Evolutionary conservation across 208 protist genomes (phyloP), one percentile per base, ranked within the genome.

Genomic region (Leishmania aethiopica): DNA sequence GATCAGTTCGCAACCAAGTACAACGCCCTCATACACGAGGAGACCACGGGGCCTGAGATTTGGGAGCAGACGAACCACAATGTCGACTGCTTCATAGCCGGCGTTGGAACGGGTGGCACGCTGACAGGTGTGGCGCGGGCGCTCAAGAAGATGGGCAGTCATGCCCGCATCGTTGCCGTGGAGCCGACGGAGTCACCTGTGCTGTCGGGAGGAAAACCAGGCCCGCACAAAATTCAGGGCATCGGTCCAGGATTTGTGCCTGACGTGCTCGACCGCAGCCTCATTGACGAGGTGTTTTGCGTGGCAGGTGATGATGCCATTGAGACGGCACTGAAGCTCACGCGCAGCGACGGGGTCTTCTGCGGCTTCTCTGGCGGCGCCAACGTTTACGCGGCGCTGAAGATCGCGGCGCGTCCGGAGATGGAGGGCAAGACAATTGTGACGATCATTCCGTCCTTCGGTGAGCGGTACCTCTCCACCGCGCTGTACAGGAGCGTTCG

Each of bases 221-320:
- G 93, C 4, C 94, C 95, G 53, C 96, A 98, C 90, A 90, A 91
- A 76, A 98, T 98, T 74, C 96, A 98, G 87, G 96, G 96, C 37
- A 97, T 98, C 78, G 96, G 96, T 25, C 92, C 96, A 11, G 96
- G 96, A 71, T 98, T 98, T 78, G 88, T 98, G 69, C 96, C 96
- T 17, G 79, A 88, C 4, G 91, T 96, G 25, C 83, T 97, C 3
- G 89, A 97, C 81, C 79, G 81, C 60, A 79, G 11, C 42, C 62
- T 96, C 53, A 75, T 98, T 10, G 91, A 96, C 74, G 94, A 95
- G 81, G 90, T 96, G n/a, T 75, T 96, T 60, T 83, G 83, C 70
- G 93, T 98, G 25, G 83, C 85, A 60, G 82, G 91, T 75, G 89
- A 97, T 71, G 87, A 93, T 60, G 90, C 95, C 22, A 85, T 96